Evolutionary conservation across 306 rosid genomes (phyloP).

Genomic region (Herpetospermum pedunculosum): DNA sequence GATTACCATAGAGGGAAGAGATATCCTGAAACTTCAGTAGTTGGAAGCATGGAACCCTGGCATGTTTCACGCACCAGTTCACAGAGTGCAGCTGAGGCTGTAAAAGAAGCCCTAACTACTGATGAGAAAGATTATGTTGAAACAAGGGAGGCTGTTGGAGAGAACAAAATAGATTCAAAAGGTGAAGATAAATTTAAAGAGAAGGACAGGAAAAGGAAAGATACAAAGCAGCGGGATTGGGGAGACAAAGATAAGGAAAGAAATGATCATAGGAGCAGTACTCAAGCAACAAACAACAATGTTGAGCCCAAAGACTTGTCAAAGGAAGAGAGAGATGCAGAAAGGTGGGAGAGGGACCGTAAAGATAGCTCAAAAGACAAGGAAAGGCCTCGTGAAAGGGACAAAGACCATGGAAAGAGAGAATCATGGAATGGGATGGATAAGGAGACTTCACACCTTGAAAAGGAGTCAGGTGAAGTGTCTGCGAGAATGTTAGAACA

Average conservation of each 20-base stretch:
- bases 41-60: constrained; percentile 51
- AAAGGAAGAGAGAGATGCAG: constrained; percentile 67
- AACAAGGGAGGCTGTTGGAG: constrained; percentile 65
- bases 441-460: constrained; percentile 39
- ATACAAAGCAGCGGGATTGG: constrained; percentile 67
- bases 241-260: constrained; percentile 86
- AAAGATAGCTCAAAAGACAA: constrained; percentile 58
- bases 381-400: constrained; percentile 61
- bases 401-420: constrained; percentile 51
- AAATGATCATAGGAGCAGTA: constrained; percentile 53
- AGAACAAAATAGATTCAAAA: constrained; percentile 70
- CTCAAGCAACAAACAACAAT: constrained; percentile 36
- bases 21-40: constrained; percentile 40
- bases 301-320: constrained; percentile 55
- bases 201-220: constrained; percentile 82
- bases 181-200: constrained; percentile 73
- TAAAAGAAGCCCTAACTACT: constrained; percentile 36
- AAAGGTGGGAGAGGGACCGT: constrained; percentile 68
- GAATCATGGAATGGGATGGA: constrained; percentile 60
- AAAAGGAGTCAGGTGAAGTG: constrained; percentile 69
- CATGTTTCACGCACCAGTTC: constrained; percentile 39
- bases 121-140: constrained; percentile 59
- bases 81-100: constrained; percentile 44
- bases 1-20: constrained; percentile 63
- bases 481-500: constrained; percentile 40